Evolutionary conservation across 306 rosid species (phyloP), one percentile per base, ranked within the genome.

Genomic region (Cercis canadensis): DNA sequence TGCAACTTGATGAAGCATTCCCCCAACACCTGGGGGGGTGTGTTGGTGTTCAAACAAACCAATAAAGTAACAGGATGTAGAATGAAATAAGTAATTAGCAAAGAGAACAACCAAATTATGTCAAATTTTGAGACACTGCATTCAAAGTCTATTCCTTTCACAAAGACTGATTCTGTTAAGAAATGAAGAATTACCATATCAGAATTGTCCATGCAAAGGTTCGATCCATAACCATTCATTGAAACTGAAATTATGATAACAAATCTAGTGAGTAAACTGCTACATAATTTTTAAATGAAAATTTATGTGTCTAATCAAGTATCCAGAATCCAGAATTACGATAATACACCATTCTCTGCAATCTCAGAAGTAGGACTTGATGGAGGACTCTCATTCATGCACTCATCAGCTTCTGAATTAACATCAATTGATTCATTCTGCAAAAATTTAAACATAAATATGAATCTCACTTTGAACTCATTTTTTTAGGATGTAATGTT

Each of bases 241-340:
- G 75, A 73, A 80, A 68, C 98, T 92, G 93, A 70, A 84, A 87
- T 43, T 13, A 72, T 58, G 68, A 69, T 80, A 75, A 78, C 24
- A 34, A 72, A 34, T 19, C 62, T 8, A 44, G 73, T 83, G 24
- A 80, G 77, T 62, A 66, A 54, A 76, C 19, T 34, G 21, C 72
- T 78, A 65, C 43, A 52, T 44, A 39, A 69, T 53, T 50, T 59
- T 72, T 69, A 69, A 62, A 71, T 12, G 45, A 32, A 11, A 50
- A 16, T 31, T n/a, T 46, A 45, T 31, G 53, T 8, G 32, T 36
- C 54, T 37, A 33, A 62, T 24, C n/a, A 41, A 43, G 66, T 43
- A 70, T 60, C 16, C 56, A 63, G 31, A 60, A 46, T 45, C 73
- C 33, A 78, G 41, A 57, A 53, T 73, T 46, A 59, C n/a, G 8